Evolutionary conservation across 768 basidiomycete genomes (phyloP), one percentile per base, ranked within the genome.

Genomic region (Lentinula sp.): DNA sequence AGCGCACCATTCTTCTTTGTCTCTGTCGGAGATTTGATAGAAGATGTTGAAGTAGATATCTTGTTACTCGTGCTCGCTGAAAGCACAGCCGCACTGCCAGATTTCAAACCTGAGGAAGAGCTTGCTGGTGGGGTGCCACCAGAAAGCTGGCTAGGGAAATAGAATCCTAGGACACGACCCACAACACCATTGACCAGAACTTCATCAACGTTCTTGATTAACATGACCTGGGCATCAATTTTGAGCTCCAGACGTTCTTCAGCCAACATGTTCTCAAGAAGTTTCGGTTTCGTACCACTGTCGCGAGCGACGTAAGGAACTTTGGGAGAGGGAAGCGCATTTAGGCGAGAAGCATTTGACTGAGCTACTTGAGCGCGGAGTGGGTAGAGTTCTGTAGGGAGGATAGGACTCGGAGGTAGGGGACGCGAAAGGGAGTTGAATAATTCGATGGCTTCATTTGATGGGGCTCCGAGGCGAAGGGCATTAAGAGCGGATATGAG

Each of bases 201-300:
- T 34, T 88, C 87, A 63, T 89, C 85, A 53, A 86, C 70, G 68
- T 91, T 91, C 78, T 91, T 91, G 74, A 88, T 85, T 43, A 91
- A 74, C 88, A 91, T 91, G 31, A 62, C 61, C 55, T 71, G 70
- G 10, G 87, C 84, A 57, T 83, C 68, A 13, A 61, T 65, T 67
- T 88, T 88, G 57, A 92, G 78, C 2, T 75, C 71, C 9, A 92
- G 76, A 2, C 67, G 69, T 46, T 73, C 73, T 35, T 84, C 81
- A 0, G 87, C 87, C 68, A 90, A 81, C 68, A 91, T 79, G 65
- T 81, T 84, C 23, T 78, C 73, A 18, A 91, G 75, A 11, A 87
- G 72, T 56, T 84, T 83, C 13, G 75, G 74, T 10, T 74, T 70
- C 4, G 70, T 67, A 6, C 80, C 80, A 2, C 80, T 78, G 68